Evolutionary conservation across 176 grass and related monocot species (phyloP).

Genomic region (Rhipidocladum racemiflorum): DNA sequence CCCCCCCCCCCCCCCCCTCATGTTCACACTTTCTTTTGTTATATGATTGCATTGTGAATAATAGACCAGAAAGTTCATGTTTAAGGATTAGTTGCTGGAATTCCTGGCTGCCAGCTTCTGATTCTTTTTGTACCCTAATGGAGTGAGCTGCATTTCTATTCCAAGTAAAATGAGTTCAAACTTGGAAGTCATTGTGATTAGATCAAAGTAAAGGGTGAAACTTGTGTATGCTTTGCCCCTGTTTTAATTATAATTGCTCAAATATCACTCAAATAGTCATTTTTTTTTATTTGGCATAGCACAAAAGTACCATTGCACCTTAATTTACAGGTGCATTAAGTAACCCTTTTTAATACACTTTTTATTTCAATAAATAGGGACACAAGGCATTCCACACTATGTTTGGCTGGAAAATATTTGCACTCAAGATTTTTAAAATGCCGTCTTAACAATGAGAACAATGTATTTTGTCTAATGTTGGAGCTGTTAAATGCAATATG

Average conservation of each 20-base stretch:
- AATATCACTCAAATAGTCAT: background rate
- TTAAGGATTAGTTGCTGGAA: background rate
- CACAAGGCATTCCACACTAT: background rate
- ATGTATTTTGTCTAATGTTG: background rate
- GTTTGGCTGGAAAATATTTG: background rate
- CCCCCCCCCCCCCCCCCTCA: background rate
- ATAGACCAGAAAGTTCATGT: background rate
- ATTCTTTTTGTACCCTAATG: background rate
- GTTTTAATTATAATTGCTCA: background rate
- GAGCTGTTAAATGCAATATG: background rate
- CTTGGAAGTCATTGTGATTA: background rate
- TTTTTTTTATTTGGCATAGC: background rate
- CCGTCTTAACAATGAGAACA: background rate
- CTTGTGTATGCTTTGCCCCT: background rate
- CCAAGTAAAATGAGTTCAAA: background rate
- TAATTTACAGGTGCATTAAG: slow-evolving; percentile 5
- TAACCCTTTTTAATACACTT: background rate
- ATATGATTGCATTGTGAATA: background rate
- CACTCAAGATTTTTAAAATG: background rate
- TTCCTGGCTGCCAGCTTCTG: background rate
- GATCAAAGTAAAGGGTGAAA: background rate
- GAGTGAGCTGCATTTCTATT: background rate
- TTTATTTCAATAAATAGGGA: background rate
- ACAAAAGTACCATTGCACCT: background rate
- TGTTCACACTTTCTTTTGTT: background rate